Conservation (phyloP, 371 early-diverging fungal genomes). For the Lichtheimia ornata region DNA sequence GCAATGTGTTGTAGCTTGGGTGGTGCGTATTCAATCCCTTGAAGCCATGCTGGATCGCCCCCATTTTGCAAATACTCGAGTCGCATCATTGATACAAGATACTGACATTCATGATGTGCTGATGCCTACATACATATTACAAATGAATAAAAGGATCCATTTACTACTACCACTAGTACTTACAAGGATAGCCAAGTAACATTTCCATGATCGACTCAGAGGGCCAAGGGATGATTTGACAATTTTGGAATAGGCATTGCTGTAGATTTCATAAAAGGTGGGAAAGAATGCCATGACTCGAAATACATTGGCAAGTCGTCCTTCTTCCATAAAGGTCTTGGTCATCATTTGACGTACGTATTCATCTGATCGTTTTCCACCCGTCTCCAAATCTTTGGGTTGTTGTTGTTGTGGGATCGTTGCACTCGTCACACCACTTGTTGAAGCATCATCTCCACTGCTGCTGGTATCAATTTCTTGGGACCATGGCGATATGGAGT, state of each 20-base stretch:
- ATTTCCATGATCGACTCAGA: constrained; percentile 57
- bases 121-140: constrained; percentile 46
- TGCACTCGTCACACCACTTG: no score
- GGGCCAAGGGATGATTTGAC: constrained; percentile 56
- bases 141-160: constrained; percentile 4
- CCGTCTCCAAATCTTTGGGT: constrained; percentile 20
- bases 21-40: constrained; percentile 53
- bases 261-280: constrained; percentile 60
- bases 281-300: constrained; percentile 69
- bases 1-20: constrained; percentile 58
- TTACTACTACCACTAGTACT: constrained; percentile 10
- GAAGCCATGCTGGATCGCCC: constrained; percentile 65
- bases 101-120: constrained; percentile 64
- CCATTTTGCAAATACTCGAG: constrained; percentile 60
- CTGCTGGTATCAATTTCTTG: constrained; percentile 22
- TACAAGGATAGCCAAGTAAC: constrained; percentile 66
- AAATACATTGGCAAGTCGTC: constrained; percentile 54
- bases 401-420: not conserved
- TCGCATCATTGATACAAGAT: constrained; percentile 56
- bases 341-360: constrained; percentile 56
- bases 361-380: constrained; percentile 47
- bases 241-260: constrained; percentile 39
- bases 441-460: constrained; percentile 7
- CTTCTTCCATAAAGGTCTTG: constrained; percentile 57
- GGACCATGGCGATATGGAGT: constrained; percentile 55